These are phyloP conservation scores for Helicostylum pulchrum DNA, from an alignment of 192 early-diverging fungal genomes.

Conservation along the genomic window DNA sequence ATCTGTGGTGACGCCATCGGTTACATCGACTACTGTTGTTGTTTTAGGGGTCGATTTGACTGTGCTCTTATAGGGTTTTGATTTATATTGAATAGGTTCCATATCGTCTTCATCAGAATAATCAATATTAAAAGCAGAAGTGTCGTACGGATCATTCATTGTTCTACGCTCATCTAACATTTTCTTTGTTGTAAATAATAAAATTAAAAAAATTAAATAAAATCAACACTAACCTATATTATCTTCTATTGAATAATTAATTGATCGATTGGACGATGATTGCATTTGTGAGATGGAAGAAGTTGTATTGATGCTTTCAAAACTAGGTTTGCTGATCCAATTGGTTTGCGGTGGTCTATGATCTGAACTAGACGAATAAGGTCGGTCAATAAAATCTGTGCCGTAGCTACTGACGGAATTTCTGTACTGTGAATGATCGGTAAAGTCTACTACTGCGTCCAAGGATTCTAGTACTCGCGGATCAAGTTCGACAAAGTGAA, in stretches of 20 bases:
- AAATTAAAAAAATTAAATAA: background rate
- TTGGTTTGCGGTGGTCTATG: background rate
- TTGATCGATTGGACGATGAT: background rate
- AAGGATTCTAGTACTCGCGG: constrained; percentile 37
- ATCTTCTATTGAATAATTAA: constrained; percentile 1
- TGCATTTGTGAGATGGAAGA: constrained; percentile 13
- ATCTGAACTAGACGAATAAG: constrained; percentile 13
- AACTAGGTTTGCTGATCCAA: constrained; percentile 18
- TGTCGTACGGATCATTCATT: constrained; percentile 18
- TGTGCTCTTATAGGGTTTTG: background rate
- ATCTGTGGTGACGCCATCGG: constrained; percentile 4
- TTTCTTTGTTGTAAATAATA: background rate
- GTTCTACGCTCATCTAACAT: background rate
- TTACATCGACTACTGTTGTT: background rate
- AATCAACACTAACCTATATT: background rate
- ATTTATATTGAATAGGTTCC: background rate
- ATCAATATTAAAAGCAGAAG: constrained; percentile 32
- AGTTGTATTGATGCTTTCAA: constrained; percentile 12
- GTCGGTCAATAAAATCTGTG: background rate
- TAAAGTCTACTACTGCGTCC: constrained; percentile 18
- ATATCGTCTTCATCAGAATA: constrained; percentile 36
- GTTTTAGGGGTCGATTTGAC: background rate
- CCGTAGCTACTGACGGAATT: background rate
- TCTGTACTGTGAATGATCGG: background rate
- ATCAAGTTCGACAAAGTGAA: constrained; percentile 48